Evolutionary conservation across 129 eudicot species (phyloP), one percentile per base, ranked within the genome.

Genomic region (Rutidosis leptorrhynchoides): DNA sequence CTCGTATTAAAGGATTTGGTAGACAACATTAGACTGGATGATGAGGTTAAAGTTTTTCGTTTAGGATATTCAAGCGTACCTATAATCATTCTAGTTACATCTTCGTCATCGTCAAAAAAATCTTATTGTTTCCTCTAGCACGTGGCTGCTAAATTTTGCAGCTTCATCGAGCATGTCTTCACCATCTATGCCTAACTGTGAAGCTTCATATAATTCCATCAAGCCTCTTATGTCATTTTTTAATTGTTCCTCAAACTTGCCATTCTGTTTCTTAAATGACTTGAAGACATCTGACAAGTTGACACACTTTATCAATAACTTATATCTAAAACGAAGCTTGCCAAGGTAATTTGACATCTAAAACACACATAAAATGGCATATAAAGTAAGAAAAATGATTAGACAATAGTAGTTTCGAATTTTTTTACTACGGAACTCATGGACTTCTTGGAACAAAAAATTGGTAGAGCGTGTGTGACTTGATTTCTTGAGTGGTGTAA

Each of bases 131-230:
- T 46, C 68, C 20, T 58, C 16, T 2, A 85, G 71, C 23, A 35
- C 26, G 19, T 77, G 32, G 14, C 27, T 19, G 62, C 80, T 70
- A 64, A 74, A 74, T 0, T 1, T 28, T 27, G 16, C 55, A 15
- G 81, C 84, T 54, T 75, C 81, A n/a, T 80, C 77, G 32, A 79
- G 77, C 65, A 77, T 72, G 19, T 33, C 59, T 71, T 81, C 82
- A 55, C 79, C 85, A 51, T 72, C 54, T 32, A 73, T 37, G 21
- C 76, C n/a, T 22, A 77, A 46, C 16, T 72, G 79, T 22, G 82
- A 77, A 24, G 85, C 85, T 77, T 81, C 85, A 20, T 70, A 77
- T 62, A 76, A 74, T 21, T 54, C 74, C 85, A 77, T 62, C 63
- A 81, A 63, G 11, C 82, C 85, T 51, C 56, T 61, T 1, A 63